Base-by-base conservation (phyloP, 164 flowering plant species). In the Santalum album region DNA sequence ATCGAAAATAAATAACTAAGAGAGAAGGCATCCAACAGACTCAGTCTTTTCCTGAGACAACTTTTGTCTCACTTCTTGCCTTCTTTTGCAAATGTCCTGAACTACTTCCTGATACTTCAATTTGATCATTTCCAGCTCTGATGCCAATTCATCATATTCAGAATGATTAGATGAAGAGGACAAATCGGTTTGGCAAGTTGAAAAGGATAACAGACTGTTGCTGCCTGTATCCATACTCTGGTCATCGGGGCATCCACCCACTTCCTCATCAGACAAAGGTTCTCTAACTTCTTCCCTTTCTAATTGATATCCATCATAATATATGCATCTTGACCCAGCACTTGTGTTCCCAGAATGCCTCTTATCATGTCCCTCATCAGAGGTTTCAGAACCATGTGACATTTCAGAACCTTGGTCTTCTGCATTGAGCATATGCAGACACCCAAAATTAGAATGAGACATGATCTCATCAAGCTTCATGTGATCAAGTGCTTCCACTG, bases 101-200 rank as follows among this genome's bases (percentile, higher is more conserved):
- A 79, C 51, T 26, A 73, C 75, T 25, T 74, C 71, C 36, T 71
- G 67, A 63, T 75, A 84, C 50, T 78, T 71, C 48, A 64, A 53
- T 7, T 84, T 80, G 23, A 84, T 82, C 54, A 65, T 54, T 56
- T 73, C 72, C 47, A 84, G 55, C 67, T 80, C 87, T 55, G 43
- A 7, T 63, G 59, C 59, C 48, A 80, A 26, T 61, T 78, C 72
- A 39, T 62, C 68, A 34, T 69, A 74, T 17, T 65, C 69, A 11
- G 58, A 67, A 11, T 49, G 56, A 17, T 52, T 65, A 25, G 65
- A 62, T 27, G 58, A 43, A 51, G 67, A 55, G 21, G 78, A 69
- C 22, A 54, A 27, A 52, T 57, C 49, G 50, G 70, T 65, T 20
- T 63, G 52, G 45, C 51, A 56, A 12, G 53, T 48, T 1, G 63